Evolutionary conservation across 306 rosid species (phyloP).

Genomic region (Amphicarpaea edgeworthii): DNA sequence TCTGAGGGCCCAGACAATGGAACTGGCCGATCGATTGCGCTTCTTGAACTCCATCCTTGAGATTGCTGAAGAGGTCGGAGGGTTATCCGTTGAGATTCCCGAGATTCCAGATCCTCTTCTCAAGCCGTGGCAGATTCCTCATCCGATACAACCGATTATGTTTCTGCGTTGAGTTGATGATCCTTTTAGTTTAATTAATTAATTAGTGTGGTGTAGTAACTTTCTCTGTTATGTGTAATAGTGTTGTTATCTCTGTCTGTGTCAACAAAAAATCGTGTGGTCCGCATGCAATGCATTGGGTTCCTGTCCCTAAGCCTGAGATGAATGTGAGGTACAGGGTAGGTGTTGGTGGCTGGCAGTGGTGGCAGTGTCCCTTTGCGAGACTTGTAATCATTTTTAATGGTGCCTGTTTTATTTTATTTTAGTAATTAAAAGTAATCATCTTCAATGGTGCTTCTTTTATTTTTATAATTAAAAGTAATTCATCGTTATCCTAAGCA

Average conservation of each 20-base stretch:
- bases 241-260: neutral
- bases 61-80: conserved; percentile 76
- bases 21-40: conserved; percentile 74
- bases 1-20: conserved; percentile 70
- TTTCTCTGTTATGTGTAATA: neutral
- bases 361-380: neutral
- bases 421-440: neutral
- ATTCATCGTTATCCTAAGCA: neutral
- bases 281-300: neutral
- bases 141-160: conserved; percentile 58
- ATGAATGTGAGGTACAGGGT: neutral
- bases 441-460: neutral
- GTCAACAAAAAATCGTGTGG: conserved; percentile 15
- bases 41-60: conserved; percentile 78
- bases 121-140: conserved; percentile 75
- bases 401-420: neutral
- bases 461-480: neutral
- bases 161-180: conserved; percentile 52
- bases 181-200: neutral
- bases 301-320: neutral
- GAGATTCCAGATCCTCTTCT: conserved; percentile 79
- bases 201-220: neutral
- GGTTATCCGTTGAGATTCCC: conserved; percentile 69
- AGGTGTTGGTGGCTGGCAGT: neutral
- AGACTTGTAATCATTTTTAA: neutral